Base-by-base conservation (phyloP, 192 early-diverging fungal genomes). In the Paraglomus occultum region DNA sequence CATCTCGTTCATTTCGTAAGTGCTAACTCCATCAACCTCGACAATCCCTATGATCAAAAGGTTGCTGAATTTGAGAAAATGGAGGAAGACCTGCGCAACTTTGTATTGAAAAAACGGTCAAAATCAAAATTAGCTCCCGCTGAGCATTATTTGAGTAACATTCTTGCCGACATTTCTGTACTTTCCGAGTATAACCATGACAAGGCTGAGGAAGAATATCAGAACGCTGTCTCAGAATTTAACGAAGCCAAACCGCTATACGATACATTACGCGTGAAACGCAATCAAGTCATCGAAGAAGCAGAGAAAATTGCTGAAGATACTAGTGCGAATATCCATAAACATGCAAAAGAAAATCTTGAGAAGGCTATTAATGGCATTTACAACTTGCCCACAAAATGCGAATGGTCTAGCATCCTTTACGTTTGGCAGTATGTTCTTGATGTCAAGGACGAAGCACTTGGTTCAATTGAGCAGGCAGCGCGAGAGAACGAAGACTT, bases 1-100 rank as follows among this genome's bases (percentile, higher is more conserved):
- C 90, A 95, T 72, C 88, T 99, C 40, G 95, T 99, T 38, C 97
- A 99, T 75, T 99, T 99, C 85, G 95, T 99, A 59, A 88, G 90
- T 60, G 91, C 95, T 11, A 83, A 82, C 46, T 54, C 59, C 31
- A 79, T 79, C 17, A 76, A 75, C 48, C 48, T 79, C 31, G 72
- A 70, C 18, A 52, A 75, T 39, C n/a, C 44, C 20, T 40, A 9
- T 8, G 67, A 67, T 53, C 22, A 67, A 18, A 48, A 43, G 14
- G 68, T 58, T 15, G 15, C 85, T 1, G 88, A 87, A 57, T 98
- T 99, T 80, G 76, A 85, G 17, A 77, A 83, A 46, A 84, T 98
- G 65, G 97, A 99, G 82, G 84, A 90, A 63, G 81, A 84, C 59
- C 83, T 99, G 53, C 90, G 94, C 46, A 86, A 88, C 4, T 99